Evolutionary conservation across 345 rosid genomes (phyloP).

Genomic region (Aquilaria malaccensis): DNA sequence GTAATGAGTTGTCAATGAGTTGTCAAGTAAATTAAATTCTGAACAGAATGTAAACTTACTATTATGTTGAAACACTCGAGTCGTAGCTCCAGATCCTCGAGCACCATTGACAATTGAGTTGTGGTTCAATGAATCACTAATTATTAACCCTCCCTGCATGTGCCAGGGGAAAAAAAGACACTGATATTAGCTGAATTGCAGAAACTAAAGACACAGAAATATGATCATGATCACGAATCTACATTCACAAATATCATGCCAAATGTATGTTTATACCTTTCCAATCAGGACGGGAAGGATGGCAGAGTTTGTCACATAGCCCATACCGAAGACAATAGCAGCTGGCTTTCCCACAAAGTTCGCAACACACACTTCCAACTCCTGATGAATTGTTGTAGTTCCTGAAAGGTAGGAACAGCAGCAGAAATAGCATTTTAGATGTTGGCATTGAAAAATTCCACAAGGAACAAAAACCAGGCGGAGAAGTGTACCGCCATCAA

Average conservation of each 20-base stretch:
- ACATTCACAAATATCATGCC: not conserved
- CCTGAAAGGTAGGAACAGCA: constrained; percentile 29
- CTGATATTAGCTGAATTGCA: not conserved
- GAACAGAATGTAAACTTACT: constrained; percentile 33
- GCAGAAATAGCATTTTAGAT: not conserved
- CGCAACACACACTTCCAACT: constrained; percentile 71
- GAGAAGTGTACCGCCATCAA: constrained; percentile 60
- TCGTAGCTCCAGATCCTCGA: constrained; percentile 83
- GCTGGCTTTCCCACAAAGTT: constrained; percentile 78
- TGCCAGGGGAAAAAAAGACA: constrained; percentile 1
- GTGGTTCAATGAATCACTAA: constrained; percentile 89
- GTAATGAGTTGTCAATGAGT: not conserved
- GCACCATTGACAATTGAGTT: constrained; percentile 89
- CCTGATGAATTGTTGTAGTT: constrained; percentile 57
- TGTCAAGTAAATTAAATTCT: not conserved
- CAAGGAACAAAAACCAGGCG: not conserved
- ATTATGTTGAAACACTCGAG: constrained; percentile 84
- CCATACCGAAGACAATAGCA: constrained; percentile 80
- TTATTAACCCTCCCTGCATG: constrained; percentile 66
- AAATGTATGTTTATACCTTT: constrained; percentile 32
- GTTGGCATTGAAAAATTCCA: not conserved
- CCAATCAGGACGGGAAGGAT: constrained; percentile 75
- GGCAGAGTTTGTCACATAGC: constrained; percentile 71
- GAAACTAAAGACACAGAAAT: not conserved
- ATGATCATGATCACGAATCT: not conserved